Base-by-base conservation (phyloP, 352 stramenopile species). In the Phytophthora tubulina region DNA sequence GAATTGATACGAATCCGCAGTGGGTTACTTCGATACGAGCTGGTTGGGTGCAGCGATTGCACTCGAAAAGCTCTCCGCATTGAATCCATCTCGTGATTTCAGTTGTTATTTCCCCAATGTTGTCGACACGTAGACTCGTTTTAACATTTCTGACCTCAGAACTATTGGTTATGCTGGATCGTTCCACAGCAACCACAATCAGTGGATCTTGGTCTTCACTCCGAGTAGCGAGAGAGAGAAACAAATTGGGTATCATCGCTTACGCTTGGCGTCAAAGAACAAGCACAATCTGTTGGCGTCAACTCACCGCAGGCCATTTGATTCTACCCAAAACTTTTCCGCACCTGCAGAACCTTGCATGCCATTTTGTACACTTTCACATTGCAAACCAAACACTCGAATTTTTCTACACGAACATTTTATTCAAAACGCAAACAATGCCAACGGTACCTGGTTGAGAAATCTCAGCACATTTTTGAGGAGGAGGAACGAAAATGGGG, bases 151-250 rank as follows among this genome's bases (percentile, higher is more conserved):
- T 27, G 21, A 27, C 21, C 21, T 27, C 21, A 27, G 21, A 27
- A 27, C 21, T 27, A 27, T 6, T 1, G 15, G n/a, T 46, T 46
- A n/a, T 46, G 41, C 41, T 46, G 4, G 9, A n/a, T 46, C 3
- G 41, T 46, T 46, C 21, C n/a, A 46, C 41, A 7, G 15, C 41
- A 46, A 46, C 41, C 41, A 46, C 41, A 46, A 46, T 46, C 41
- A 46, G 41, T 46, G 21, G 15, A 14, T 2, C 14, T 46, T 27
- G 41, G 21, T 7, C 41, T 46, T 14, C 14, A 46, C 21, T 46
- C 41, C 41, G 17, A 45, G 39, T 45, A 15, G 36, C 36, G 21
- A 27, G 21, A 27, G 21, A 27, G 21, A 27, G 21, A 27, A 27
- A 27, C 21, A 27, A 27, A 27, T 27, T 27, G 21, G 21, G 21